Percentiles rank a stretch among this genome's conserved stretches.
Evolutionary conservation across 768 basidiomycete genomes (phyloP).

Genomic region (Naematelia encephala): DNA sequence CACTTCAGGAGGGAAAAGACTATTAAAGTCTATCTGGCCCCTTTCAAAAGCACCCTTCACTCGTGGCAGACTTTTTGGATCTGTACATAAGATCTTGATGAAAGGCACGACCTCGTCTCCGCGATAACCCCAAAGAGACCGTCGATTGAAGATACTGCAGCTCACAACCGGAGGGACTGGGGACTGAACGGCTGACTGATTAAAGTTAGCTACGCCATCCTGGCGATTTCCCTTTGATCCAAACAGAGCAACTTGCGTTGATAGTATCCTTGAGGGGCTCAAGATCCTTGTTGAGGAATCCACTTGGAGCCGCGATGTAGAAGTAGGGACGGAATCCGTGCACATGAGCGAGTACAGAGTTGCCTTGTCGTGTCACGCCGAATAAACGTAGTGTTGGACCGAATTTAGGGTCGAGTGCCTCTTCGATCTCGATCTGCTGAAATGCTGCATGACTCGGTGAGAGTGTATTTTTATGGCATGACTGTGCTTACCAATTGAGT

Average conservation of each 20-base stretch:
- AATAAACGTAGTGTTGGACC: slow-evolving; percentile 65
- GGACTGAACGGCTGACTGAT: slow-evolving; percentile 19
- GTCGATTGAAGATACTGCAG: slow-evolving; percentile 61
- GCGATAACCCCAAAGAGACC: slow-evolving; percentile 80
- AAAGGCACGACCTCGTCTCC: slow-evolving; percentile 78
- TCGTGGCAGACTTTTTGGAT: slow-evolving; percentile 75
- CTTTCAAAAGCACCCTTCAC: slow-evolving; percentile 83
- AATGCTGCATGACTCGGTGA: slow-evolving; percentile 61
- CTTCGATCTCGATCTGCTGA: slow-evolving; percentile 93
- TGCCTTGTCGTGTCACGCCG: slow-evolving; percentile 84
- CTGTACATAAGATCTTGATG: slow-evolving; percentile 73
- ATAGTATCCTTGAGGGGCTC: slow-evolving; percentile 64
- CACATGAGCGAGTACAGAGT: slow-evolving; percentile 83
- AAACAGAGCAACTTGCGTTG: slow-evolving; percentile 60
- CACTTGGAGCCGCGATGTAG: slow-evolving; percentile 80
- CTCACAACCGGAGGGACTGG: slow-evolving; percentile 30
- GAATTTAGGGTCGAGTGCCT: slow-evolving; percentile 58
- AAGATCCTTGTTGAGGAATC: slow-evolving; percentile 69
- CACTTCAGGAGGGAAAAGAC: slow-evolving; percentile 58
- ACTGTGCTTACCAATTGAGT: slow-evolving; percentile 63
- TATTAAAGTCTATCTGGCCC: slow-evolving; percentile 67
- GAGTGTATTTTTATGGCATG: neutral
- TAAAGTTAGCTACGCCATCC: neutral
- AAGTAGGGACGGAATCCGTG: slow-evolving; percentile 88
- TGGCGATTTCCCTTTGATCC: too few relatives aligned